Base-by-base conservation (phyloP, 257 asterid species). In the Eustoma russellianum region DNA sequence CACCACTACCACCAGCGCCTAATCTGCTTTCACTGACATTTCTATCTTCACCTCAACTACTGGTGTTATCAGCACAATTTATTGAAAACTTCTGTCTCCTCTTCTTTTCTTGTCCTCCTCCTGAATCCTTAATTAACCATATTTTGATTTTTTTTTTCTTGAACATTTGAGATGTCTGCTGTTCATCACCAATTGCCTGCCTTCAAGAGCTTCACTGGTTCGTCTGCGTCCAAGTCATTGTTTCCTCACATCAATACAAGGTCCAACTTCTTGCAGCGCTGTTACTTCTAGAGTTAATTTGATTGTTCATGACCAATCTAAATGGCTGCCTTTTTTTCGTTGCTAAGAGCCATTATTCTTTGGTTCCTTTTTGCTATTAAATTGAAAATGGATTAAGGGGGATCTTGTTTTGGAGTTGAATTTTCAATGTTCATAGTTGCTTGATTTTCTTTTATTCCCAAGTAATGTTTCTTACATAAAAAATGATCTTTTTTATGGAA, bases 121-220 rank as follows among this genome's bases (percentile, higher is more conserved):
- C 15, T 11, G 43, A 40, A 16, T 46, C 35, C 13, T 55, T 18
- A 10, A 53, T 35, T 35, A 33, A 33, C 13, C 45, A 30, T 48
- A 38, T 35, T 46, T 53, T 13, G 41, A 40, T 33, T 18, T 2
- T 38, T 2, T 7, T 7, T 38, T 38, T 38, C 10, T 38, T 8
- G 43, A 38, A 38, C 2, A 24, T 35, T 50, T 17, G 48, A 57
- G 44, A 65, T 65, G 70, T 41, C 70, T 13, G 44, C 65, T 0
- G 50, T 46, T 5, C 51, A 52, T 51, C 70, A 65, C n/a, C 70
- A 65, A 53, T 52, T 57, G 49, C 56, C 64, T 38, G 53, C 70
- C 38, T 52, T 65, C 45, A 65, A 57, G 30, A 55, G 50, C 46
- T 38, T 65, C 38, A 45, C 30, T 55, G 65, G 51, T 49, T 65